Evolutionary conservation across 345 rosid genomes (phyloP).

Genomic region (Chamaenerion angustifolium): DNA sequence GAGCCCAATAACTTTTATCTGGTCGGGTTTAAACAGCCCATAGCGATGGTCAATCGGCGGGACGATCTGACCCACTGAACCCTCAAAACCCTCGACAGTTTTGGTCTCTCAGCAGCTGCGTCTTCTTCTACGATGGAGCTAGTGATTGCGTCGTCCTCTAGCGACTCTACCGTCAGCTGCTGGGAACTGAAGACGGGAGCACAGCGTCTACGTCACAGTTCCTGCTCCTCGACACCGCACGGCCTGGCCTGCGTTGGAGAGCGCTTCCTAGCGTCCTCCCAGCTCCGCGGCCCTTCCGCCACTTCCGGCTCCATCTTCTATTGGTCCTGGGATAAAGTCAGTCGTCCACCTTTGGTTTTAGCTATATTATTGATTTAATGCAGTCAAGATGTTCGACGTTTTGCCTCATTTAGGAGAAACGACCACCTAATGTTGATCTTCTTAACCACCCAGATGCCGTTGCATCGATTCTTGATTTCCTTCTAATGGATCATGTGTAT

Average conservation of each 20-base stretch:
- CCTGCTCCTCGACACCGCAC: slow-evolving; percentile 60
- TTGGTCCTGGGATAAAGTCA: slow-evolving; percentile 72
- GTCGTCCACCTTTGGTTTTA: not conserved
- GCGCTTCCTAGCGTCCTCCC: slow-evolving; percentile 58
- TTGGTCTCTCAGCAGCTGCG: no score
- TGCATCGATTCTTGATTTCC: no score
- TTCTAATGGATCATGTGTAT: not conserved
- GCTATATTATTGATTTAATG: not conserved
- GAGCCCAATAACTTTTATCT: no score
- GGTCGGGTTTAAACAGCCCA: no score
- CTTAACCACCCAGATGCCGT: no score
- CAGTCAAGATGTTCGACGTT: not conserved
- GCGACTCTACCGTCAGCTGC: slow-evolving; percentile 57
- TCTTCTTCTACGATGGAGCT: slow-evolving; percentile 14
- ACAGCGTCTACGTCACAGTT: slow-evolving; percentile 45
- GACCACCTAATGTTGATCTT: no score
- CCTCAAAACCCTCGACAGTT: no score
- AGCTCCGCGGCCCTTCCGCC: slow-evolving; percentile 43
- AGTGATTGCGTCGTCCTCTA: slow-evolving; percentile 55
- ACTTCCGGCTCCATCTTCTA: slow-evolving; percentile 49
- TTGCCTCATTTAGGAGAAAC: not conserved
- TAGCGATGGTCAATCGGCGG: no score
- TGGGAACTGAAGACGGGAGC: slow-evolving; percentile 63
- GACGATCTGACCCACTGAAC: no score
- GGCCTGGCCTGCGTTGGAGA: slow-evolving; percentile 54